These are phyloP conservation scores for Punica granatum DNA, from an alignment of 345 rosid genomes.

Conservation along the genomic window DNA sequence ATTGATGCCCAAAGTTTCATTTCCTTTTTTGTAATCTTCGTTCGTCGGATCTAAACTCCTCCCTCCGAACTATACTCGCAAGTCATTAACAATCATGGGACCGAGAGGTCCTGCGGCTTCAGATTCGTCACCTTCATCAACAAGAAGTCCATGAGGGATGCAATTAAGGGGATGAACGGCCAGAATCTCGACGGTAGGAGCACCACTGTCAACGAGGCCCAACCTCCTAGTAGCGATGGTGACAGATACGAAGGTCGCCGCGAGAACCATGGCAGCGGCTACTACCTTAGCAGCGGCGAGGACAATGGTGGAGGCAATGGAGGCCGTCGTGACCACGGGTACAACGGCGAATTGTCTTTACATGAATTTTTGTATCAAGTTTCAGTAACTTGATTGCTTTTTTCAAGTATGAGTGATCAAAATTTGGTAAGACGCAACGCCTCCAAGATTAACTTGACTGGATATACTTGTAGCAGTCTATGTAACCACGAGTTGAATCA, in stretches of 20 bases:
- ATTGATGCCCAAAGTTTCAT: constrained; percentile 3
- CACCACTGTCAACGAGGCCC: constrained; percentile 80
- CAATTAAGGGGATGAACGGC: constrained; percentile 85
- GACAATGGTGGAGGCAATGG: constrained; percentile 37
- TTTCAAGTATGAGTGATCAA: too few relatives aligned
- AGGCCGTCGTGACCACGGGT: constrained; percentile 29
- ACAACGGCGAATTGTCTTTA: too few relatives aligned
- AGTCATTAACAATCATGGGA: constrained; percentile 86
- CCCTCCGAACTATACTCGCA: constrained; percentile 5
- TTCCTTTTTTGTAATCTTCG: background rate
- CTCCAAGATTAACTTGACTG: too few relatives aligned
- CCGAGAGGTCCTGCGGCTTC: constrained; percentile 73
- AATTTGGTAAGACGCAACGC: too few relatives aligned
- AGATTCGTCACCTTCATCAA: constrained; percentile 76
- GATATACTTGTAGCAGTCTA: too few relatives aligned
- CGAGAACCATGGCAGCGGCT: constrained; percentile 30
- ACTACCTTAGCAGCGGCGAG: constrained; percentile 30
- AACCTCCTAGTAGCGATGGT: constrained; percentile 51
- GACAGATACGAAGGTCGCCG: constrained; percentile 39
- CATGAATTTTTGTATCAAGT: too few relatives aligned
- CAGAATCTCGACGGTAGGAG: constrained; percentile 76
- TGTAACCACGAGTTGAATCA: too few relatives aligned
- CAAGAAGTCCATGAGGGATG: constrained; percentile 75
- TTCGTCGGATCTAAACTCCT: background rate
- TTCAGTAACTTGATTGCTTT: too few relatives aligned